These are phyloP conservation scores for Azolla pinnata DNA, from an alignment of 75 land plant genomes.

Conservation along the genomic window DNA sequence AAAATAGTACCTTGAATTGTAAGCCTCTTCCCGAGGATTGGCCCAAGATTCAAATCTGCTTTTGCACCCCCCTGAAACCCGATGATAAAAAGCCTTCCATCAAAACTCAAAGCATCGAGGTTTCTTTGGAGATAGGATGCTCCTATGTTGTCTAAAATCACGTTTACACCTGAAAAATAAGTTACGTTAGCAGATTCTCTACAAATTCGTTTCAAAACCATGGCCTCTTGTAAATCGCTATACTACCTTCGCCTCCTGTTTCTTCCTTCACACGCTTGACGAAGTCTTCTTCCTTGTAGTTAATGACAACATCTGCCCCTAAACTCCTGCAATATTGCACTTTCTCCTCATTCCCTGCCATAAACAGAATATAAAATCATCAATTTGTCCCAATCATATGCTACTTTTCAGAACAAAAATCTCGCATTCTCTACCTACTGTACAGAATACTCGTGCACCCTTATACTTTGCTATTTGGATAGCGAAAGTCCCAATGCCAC, in stretches of 20 bases:
- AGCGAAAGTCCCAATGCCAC: constrained; percentile 90
- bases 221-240: background rate
- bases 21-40: constrained; percentile 55
- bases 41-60: constrained; percentile 36
- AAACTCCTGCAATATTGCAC: constrained; percentile 57
- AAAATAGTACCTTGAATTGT: constrained; percentile 90
- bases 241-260: constrained; percentile 69
- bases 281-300: constrained; percentile 88
- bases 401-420: background rate
- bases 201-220: background rate
- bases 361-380: background rate
- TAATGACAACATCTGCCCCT: constrained; percentile 90
- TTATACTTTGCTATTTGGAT: constrained; percentile 71
- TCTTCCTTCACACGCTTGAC: constrained; percentile 70
- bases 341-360: constrained; percentile 69
- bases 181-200: background rate
- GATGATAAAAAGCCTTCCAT: constrained; percentile 86
- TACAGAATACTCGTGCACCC: constrained; percentile 64
- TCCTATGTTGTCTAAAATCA: constrained; percentile 75
- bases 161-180: constrained; percentile 71
- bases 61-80: constrained; percentile 56
- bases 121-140: constrained; percentile 67
- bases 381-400: background rate
- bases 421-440: constrained; percentile 45
- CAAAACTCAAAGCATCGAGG: constrained; percentile 56